phyloP scores from a whole-genome alignment of 2,329 filamentous ascomycete genomes.

The Exophiala sideris region DNA sequence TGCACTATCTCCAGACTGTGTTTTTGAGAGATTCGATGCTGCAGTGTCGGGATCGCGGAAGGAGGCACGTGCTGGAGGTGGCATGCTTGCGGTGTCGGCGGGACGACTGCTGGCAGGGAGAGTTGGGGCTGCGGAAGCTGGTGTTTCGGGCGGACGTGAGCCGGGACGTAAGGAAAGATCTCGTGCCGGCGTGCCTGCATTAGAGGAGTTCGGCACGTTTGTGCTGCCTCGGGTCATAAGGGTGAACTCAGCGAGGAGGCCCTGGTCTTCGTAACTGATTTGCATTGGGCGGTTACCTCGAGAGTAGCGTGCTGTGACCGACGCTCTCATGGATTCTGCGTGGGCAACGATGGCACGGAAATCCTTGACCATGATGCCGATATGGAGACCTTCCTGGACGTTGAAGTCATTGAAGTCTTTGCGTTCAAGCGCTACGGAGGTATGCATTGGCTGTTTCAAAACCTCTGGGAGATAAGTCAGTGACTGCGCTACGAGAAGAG shows the following conservation, averaged over 20 bases:
- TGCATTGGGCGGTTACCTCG: conserved; percentile 59
- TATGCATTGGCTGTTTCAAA: conserved; percentile 63
- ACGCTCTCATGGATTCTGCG: conserved; percentile 56
- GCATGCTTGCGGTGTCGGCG: conserved; percentile 19
- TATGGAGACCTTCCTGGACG: conserved; percentile 58
- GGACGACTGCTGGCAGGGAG: conserved; percentile 1
- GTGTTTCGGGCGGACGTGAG: conserved; percentile 29
- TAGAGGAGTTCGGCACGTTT: conserved; percentile 40
- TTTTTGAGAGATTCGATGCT: conserved; percentile 24
- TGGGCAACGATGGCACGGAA: conserved; percentile 63
- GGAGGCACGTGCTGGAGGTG: conserved; percentile 26
- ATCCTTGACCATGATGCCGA: conserved; percentile 63
- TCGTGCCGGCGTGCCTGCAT: conserved; percentile 33
- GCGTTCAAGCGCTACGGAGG: conserved; percentile 60
- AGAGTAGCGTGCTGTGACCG: conserved; percentile 57
- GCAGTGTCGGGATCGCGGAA: conserved; percentile 6
- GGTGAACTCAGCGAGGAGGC: conserved; percentile 58
- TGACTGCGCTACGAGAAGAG: conserved; percentile 15
- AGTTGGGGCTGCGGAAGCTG: conserved; percentile 14
- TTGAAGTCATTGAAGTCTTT: conserved; percentile 60
- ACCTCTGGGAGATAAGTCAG: conserved; percentile 48
- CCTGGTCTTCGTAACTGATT: conserved; percentile 56
- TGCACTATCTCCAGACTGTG: conserved; percentile 25
- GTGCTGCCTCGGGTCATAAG: conserved; percentile 63
- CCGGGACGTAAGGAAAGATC: conserved; percentile 41